Evolutionary conservation across 2,329 filamentous ascomycete species (phyloP).

Genomic region (Pseudocercospora eumusae): DNA sequence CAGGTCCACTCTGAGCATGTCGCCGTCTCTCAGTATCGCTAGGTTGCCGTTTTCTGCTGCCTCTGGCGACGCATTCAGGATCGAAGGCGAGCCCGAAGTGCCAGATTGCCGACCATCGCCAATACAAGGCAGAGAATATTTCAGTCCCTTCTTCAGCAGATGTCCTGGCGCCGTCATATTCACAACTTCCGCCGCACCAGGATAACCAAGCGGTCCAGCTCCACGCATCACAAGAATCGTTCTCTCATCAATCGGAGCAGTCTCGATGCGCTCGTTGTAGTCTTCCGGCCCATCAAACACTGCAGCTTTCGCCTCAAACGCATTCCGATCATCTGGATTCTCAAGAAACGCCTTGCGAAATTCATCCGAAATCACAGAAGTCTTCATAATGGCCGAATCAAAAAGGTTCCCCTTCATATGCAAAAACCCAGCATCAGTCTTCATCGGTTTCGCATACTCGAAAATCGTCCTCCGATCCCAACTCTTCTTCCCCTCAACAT

Average conservation of each 20-base stretch:
- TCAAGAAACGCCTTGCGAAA: constrained; percentile 36
- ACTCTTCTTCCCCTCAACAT: constrained; percentile 48
- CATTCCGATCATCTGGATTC: constrained; percentile 31
- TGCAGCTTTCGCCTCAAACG: constrained; percentile 36
- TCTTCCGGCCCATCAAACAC: constrained; percentile 39
- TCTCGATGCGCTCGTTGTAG: constrained; percentile 35
- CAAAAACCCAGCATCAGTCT: constrained; percentile 53
- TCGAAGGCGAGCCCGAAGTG: constrained; percentile 57
- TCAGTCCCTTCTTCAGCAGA: constrained; percentile 37
- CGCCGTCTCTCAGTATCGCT: constrained; percentile 54
- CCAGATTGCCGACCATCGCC: constrained; percentile 59
- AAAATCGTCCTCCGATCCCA: constrained; percentile 55
- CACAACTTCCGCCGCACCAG: constrained; percentile 38
- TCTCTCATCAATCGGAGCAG: constrained; percentile 34
- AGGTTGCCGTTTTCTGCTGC: constrained; percentile 58
- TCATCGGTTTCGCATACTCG: constrained; percentile 50
- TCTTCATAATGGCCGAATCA: constrained; percentile 39
- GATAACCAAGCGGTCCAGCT: constrained; percentile 36
- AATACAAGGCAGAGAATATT: constrained; percentile 52
- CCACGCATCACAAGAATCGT: constrained; percentile 39
- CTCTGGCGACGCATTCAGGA: constrained; percentile 59
- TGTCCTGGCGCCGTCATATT: constrained; percentile 39
- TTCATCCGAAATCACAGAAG: constrained; percentile 33
- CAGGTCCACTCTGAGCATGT: constrained; percentile 54
- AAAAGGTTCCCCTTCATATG: constrained; percentile 38